phyloP scores from a whole-genome alignment of 768 basidiomycete species.

The Udeniomyces megalosporus region DNA sequence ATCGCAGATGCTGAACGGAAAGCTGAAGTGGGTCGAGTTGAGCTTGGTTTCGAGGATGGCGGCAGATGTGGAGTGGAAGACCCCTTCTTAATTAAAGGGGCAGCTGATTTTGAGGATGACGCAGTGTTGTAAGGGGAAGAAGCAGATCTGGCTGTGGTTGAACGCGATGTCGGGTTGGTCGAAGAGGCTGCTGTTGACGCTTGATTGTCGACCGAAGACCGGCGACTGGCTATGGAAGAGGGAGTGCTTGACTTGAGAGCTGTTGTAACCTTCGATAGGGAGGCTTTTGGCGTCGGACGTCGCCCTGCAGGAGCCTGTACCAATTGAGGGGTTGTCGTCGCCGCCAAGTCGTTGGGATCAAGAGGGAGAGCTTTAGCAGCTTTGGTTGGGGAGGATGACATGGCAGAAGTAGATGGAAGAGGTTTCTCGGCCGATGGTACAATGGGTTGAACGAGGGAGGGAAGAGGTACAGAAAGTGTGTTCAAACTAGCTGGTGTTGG shows the following conservation, averaged over 20 bases:
- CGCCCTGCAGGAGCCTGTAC: too few relatives aligned
- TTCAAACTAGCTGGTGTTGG: conserved; percentile 43
- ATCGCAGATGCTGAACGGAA: not conserved
- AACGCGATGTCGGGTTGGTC: not conserved
- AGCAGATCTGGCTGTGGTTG: not conserved
- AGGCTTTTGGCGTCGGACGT: too few relatives aligned
- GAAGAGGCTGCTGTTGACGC: too few relatives aligned
- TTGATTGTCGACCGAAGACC: too few relatives aligned
- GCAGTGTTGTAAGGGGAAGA: not conserved
- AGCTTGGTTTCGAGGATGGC: too few relatives aligned
- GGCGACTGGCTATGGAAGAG: too few relatives aligned
- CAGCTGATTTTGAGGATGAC: not conserved
- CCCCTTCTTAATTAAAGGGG: too few relatives aligned
- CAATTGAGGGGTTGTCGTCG: not conserved
- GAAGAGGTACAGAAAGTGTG: conserved; percentile 25
- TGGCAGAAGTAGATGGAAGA: not conserved
- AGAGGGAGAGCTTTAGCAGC: not conserved
- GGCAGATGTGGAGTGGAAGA: too few relatives aligned
- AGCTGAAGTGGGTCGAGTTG: not conserved
- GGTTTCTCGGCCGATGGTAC: conserved; percentile 27
- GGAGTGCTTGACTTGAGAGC: too few relatives aligned
- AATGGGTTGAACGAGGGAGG: conserved; percentile 33
- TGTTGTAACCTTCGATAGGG: too few relatives aligned
- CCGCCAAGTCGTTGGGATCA: not conserved
- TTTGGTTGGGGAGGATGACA: not conserved